phyloP scores from a whole-genome alignment of 2,329 filamentous ascomycete genomes.

The Ophiostoma australiae region DNA sequence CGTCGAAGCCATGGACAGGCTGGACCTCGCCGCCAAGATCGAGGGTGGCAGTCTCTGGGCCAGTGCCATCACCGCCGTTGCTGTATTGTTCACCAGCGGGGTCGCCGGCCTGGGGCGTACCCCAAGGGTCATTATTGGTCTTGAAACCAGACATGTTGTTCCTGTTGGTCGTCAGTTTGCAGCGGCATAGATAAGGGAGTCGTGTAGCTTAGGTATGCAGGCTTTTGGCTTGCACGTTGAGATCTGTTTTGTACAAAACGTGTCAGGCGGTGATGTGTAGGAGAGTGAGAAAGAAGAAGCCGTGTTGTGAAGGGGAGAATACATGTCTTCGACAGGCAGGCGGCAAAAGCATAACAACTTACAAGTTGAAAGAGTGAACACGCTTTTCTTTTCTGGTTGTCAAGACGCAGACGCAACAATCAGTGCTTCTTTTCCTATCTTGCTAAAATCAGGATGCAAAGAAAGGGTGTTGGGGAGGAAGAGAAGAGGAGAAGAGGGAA shows the following conservation, averaged over 20 bases:
- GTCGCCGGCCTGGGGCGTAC: not conserved
- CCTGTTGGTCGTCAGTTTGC: not conserved
- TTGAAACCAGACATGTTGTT: not conserved
- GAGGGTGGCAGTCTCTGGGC: not conserved
- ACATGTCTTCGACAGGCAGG: not conserved
- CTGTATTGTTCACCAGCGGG: not conserved
- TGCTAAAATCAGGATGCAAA: not conserved
- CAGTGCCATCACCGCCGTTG: not conserved
- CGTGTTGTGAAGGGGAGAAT: not conserved
- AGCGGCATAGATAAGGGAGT: too few relatives aligned
- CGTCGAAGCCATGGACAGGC: constrained; percentile 20
- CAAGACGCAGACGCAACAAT: not conserved
- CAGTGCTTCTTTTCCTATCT: not conserved
- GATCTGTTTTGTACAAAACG: not conserved
- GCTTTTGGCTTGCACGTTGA: not conserved
- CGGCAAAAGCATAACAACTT: not conserved
- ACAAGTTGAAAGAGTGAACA: not conserved
- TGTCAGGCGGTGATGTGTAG: not conserved
- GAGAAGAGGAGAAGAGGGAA: not conserved
- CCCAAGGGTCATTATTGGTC: not conserved
- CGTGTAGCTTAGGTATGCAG: not conserved
- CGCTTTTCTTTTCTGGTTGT: not conserved
- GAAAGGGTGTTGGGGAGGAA: not conserved
- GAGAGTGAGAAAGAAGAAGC: too few relatives aligned
- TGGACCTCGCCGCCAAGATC: constrained; percentile 3